These are phyloP conservation scores for Ceriops decandra DNA, from an alignment of 345 rosid genomes.

Conservation along the genomic window DNA sequence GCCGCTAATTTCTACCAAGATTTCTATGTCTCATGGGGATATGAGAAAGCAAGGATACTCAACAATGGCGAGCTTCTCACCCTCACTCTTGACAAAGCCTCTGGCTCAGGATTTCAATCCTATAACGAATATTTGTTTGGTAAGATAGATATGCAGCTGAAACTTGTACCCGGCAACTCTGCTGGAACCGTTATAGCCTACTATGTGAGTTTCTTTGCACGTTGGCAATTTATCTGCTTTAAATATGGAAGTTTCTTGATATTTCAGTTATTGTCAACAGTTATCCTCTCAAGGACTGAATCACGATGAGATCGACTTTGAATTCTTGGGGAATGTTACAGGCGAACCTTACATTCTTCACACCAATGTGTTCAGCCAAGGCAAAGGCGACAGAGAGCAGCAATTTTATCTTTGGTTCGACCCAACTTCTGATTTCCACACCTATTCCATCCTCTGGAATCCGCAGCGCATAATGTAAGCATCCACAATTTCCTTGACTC, in stretches of 20 bases:
- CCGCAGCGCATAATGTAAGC: conserved; percentile 51
- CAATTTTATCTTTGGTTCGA: conserved; percentile 75
- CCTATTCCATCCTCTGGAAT: conserved; percentile 69
- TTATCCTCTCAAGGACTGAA: conserved; percentile 49
- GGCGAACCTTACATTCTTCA: conserved; percentile 65
- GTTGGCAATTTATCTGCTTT: neutral
- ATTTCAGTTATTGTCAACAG: conserved; percentile 19
- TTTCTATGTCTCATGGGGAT: conserved; percentile 59
- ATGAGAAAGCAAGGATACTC: conserved; percentile 44
- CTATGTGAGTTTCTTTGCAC: conserved; percentile 34
- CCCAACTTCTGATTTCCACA: conserved; percentile 64
- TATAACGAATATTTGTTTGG: conserved; percentile 52
- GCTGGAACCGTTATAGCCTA: conserved; percentile 79
- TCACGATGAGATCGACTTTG: conserved; percentile 76
- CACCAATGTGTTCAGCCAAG: conserved; percentile 60
- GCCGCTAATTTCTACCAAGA: conserved; percentile 45
- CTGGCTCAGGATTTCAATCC: conserved; percentile 75
- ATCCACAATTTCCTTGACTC: neutral
- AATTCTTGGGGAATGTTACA: conserved; percentile 66
- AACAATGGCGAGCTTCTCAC: conserved; percentile 46
- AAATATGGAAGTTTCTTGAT: neutral
- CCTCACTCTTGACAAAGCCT: conserved; percentile 54
- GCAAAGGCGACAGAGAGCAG: conserved; percentile 68
- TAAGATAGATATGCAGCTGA: conserved; percentile 62
- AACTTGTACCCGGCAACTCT: conserved; percentile 71